These are phyloP conservation scores for Colletotrichum sp. DNA, from an alignment of 2,329 filamentous ascomycete species.

Conservation along the genomic window DNA sequence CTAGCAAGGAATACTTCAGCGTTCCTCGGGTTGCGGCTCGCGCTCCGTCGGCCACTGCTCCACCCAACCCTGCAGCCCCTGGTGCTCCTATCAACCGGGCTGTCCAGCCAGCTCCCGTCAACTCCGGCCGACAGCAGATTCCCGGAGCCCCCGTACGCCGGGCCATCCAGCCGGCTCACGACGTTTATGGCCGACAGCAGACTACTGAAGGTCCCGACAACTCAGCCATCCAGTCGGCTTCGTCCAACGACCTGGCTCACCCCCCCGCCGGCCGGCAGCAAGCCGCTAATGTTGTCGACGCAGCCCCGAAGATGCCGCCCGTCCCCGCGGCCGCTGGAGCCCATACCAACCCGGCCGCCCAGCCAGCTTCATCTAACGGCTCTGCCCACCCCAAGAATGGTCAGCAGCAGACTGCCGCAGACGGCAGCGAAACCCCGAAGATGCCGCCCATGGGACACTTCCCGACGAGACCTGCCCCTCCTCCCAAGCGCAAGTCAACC, in stretches of 20 bases:
- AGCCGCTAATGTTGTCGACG: too few relatives aligned
- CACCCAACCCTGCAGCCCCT: too few relatives aligned
- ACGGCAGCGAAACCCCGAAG: neutral
- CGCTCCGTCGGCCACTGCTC: neutral
- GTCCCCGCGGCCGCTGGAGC: too few relatives aligned
- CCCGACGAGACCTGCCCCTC: neutral
- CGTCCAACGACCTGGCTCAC: accelerated
- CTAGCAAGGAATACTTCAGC: neutral
- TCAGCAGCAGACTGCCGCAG: neutral
- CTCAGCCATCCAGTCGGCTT: neutral
- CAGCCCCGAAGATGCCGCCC: too few relatives aligned
- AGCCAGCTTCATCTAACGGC: neutral
- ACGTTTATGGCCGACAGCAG: accelerated
- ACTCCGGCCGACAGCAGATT: neutral
- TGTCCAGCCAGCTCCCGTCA: neutral
- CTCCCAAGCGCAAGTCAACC: neutral
- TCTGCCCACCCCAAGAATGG: neutral
- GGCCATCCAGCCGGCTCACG: neutral
- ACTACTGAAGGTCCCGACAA: neutral
- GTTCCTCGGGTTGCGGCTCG: neutral
- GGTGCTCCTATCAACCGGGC: neutral
- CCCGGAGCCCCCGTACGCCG: neutral
- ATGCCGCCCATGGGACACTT: neutral
- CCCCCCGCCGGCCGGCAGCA: neutral
- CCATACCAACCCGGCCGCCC: neutral